Conservation (phyloP, 805 yeast genomes). For the Yarrowia deformans region DNA sequence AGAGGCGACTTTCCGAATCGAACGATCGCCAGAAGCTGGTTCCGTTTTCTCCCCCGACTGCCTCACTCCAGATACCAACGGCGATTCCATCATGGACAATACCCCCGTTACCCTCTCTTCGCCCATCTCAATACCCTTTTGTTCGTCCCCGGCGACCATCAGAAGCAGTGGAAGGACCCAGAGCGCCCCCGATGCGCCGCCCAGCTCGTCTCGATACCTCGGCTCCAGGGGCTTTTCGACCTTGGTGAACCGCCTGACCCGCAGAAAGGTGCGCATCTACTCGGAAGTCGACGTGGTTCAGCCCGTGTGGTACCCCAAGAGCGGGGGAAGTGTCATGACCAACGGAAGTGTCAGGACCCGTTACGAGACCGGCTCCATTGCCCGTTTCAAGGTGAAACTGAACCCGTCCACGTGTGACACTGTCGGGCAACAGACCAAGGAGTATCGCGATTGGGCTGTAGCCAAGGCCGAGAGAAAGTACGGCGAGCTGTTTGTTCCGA, state of each 20-base stretch:
- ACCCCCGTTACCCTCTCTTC: background rate
- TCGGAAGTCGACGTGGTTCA: constrained; percentile 26
- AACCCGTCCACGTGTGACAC: constrained; percentile 24
- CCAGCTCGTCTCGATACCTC: background rate
- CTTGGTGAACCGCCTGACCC: background rate
- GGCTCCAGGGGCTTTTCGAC: constrained; percentile 3
- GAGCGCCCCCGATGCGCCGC: background rate
- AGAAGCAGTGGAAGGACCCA: background rate
- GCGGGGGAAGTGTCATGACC: constrained; percentile 23
- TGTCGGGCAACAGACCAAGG: constrained; percentile 11
- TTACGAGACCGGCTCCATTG: constrained; percentile 14
- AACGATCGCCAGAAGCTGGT: background rate
- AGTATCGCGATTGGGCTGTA: constrained; percentile 26
- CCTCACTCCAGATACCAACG: background rate
- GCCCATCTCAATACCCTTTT: background rate
- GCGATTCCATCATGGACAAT: constrained; percentile 6
- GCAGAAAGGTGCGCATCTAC: constrained; percentile 13
- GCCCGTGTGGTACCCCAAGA: constrained; percentile 25
- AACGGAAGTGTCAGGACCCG: constrained; percentile 12
- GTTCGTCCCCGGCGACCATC: background rate
- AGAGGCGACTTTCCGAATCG: too few species aligned
- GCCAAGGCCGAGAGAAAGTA: constrained; percentile 24
- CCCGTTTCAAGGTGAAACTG: constrained; percentile 22
- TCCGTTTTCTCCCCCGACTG: background rate
- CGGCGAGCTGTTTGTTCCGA: constrained; percentile 19